Conservation (phyloP, 2,329 filamentous ascomycete species). For the Fusarium sp. region DNA sequence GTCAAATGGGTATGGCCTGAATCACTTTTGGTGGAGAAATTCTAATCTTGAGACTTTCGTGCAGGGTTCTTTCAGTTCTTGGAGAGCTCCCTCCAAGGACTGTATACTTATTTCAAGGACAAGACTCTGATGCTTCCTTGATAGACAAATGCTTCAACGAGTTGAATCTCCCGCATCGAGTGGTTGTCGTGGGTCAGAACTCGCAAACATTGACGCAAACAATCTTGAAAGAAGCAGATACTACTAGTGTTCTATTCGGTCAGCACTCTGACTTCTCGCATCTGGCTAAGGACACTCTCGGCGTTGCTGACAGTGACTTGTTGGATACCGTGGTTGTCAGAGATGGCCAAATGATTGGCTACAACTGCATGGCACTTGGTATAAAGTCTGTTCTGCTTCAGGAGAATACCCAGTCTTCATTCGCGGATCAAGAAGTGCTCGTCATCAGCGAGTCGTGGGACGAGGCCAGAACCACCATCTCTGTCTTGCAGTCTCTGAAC, state of each 20-base stretch:
- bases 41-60: neutral
- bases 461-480: slow-evolving; percentile 2
- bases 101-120: slow-evolving; percentile 8
- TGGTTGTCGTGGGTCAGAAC: neutral
- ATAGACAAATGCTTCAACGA: slow-evolving; percentile 30
- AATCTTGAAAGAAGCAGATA: neutral
- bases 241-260: slow-evolving; percentile 4
- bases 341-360: neutral
- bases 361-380: slow-evolving; percentile 8
- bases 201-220: neutral
- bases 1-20: slow-evolving; percentile 15
- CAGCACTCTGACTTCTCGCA: neutral
- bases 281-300: neutral
- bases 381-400: slow-evolving; percentile 5
- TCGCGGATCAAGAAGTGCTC: slow-evolving; percentile 2
- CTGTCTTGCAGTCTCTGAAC: slow-evolving; percentile 4
- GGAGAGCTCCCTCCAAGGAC: slow-evolving; percentile 10
- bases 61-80: slow-evolving; percentile 15
- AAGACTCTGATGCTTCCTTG: slow-evolving; percentile 6
- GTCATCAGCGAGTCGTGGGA: slow-evolving; percentile 12
- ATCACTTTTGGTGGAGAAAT: neutral
- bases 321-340: slow-evolving; percentile 14
- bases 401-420: slow-evolving; percentile 13
- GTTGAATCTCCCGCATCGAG: slow-evolving; percentile 17
- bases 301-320: neutral